Evolutionary conservation across 169 alveolate species (phyloP), one percentile per base, ranked within the genome.

Genomic region (Plasmodium knowlesi): DNA sequence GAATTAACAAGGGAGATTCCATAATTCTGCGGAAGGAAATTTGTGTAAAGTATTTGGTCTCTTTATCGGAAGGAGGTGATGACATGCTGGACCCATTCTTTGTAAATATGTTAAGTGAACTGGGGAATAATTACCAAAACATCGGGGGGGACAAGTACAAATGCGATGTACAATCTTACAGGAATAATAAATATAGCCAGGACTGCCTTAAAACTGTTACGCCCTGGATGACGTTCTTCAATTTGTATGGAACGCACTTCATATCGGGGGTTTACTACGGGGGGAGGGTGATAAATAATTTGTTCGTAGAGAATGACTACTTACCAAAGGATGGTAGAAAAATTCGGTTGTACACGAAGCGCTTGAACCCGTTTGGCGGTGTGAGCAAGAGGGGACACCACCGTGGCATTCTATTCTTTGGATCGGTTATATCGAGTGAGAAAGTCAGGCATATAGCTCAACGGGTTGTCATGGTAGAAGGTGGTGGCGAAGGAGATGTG

Each of bases 161-260:
- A 43, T 97, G 98, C 85, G 25, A 90, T 43, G 25, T 97, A 54
- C 95, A 96, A 22, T 82, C 83, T 3, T 97, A 90, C 93, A 96
- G 92, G 25, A 80, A 54, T 16, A 84, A 94, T 81, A 92, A 94
- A 32, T 92, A 95, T 81, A 95, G 93, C 54, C 53, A 94, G 43
- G 93, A 78, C 37, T 97, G 98, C 76, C 80, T 86, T 39, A 80
- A 54, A 54, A 25, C 89, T 19, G 97, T 97, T 57, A 81, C 92
- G 12, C 97, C 97, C 53, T 97, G 98, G 98, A 96, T 97, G 94
- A 54, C 83, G 8, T 96, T 97, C 80, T 96, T 97, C 89, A 57
- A 95, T 88, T 93, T 93, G 82, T 96, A 86, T 92, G 98, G 98
- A 53, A 97, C 98, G 2, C 98, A 97, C 83, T 88, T 96, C 67